phyloP scores from a whole-genome alignment of 495 filamentous ascomycete genomes.

The Trichoderma parareesei region DNA sequence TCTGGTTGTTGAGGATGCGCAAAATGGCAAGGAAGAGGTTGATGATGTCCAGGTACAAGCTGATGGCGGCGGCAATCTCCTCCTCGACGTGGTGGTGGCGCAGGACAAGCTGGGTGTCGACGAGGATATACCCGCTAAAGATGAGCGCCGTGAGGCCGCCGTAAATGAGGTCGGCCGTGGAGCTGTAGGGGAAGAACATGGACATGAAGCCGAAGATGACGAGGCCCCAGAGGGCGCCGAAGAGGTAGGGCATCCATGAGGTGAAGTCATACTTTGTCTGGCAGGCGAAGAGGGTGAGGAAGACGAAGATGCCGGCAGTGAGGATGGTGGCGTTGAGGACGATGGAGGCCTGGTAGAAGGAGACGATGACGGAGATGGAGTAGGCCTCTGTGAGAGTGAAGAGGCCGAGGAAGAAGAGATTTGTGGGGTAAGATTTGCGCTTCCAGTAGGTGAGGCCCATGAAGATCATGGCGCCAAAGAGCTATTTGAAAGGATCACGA shows the following conservation, averaged over 20 bases:
- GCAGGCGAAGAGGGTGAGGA: slow-evolving; percentile 88
- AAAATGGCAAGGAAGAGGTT: slow-evolving; percentile 94
- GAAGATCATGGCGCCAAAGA: slow-evolving; percentile 72
- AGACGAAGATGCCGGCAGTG: slow-evolving; percentile 88
- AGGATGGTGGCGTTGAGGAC: slow-evolving; percentile 87
- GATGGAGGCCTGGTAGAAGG: slow-evolving; percentile 71
- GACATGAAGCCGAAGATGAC: slow-evolving; percentile 89
- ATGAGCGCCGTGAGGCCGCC: slow-evolving; percentile 72
- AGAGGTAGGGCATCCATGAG: slow-evolving; percentile 89
- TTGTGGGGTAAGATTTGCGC: slow-evolving; percentile 90
- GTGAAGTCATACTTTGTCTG: slow-evolving; percentile 99
- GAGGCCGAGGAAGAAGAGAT: slow-evolving; percentile 81
- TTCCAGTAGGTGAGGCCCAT: slow-evolving; percentile 95
- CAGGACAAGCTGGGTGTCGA: slow-evolving; percentile 93
- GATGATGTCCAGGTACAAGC: slow-evolving; percentile 91
- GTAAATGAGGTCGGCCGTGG: slow-evolving; percentile 74
- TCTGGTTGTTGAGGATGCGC: slow-evolving; percentile 80
- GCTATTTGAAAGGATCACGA: slow-evolving; percentile 17
- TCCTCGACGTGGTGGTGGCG: slow-evolving; percentile 95
- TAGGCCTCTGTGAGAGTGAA: slow-evolving; percentile 95
- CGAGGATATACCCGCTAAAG: slow-evolving; percentile 89
- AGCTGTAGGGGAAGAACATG: slow-evolving; percentile 72
- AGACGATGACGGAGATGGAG: slow-evolving; percentile 81
- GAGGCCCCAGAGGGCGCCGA: slow-evolving; percentile 80
- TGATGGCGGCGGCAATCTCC: slow-evolving; percentile 94